phyloP scores from a whole-genome alignment of 768 basidiomycete species.

The Rhizopogon roseolus region DNA sequence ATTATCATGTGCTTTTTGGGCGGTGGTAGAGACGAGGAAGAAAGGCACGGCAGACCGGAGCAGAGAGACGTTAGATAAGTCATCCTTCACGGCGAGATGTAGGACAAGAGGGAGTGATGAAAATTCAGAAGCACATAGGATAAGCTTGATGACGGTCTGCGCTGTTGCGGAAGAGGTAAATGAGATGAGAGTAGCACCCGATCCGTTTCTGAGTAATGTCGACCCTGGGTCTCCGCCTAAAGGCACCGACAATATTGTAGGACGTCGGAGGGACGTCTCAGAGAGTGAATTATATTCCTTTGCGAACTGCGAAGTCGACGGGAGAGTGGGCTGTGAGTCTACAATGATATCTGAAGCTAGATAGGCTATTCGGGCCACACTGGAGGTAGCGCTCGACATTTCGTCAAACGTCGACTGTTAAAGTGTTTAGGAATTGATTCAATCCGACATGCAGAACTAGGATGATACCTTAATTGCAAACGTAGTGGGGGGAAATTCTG shows the following conservation, averaged over 20 bases:
- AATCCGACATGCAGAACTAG: neutral
- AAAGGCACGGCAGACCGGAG: conserved; percentile 79
- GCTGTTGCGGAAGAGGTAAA: conserved; percentile 51
- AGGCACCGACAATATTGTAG: conserved; percentile 47
- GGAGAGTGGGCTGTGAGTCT: conserved; percentile 44
- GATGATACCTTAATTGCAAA: conserved; percentile 6
- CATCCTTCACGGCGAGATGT: conserved; percentile 60
- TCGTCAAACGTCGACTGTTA: neutral
- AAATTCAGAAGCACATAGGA: conserved; percentile 66
- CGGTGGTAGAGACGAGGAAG: conserved; percentile 71
- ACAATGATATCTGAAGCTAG: conserved; percentile 65
- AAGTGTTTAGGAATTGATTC: conserved; percentile 4
- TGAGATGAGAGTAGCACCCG: conserved; percentile 43
- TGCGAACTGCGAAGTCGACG: conserved; percentile 35
- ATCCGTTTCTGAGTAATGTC: conserved; percentile 45
- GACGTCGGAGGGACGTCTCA: conserved; percentile 31
- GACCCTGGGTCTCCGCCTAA: conserved; percentile 63
- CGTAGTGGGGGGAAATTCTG: neutral
- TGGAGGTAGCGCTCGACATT: conserved; percentile 24
- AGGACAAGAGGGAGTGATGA: conserved; percentile 62
- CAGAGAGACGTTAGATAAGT: conserved; percentile 70
- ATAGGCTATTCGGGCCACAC: conserved; percentile 68
- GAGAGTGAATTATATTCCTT: conserved; percentile 26
- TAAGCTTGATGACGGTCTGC: conserved; percentile 51
- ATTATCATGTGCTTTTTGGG: conserved; percentile 86